Conservation (phyloP, 805 yeast species). For the Ogataea angusta region DNA sequence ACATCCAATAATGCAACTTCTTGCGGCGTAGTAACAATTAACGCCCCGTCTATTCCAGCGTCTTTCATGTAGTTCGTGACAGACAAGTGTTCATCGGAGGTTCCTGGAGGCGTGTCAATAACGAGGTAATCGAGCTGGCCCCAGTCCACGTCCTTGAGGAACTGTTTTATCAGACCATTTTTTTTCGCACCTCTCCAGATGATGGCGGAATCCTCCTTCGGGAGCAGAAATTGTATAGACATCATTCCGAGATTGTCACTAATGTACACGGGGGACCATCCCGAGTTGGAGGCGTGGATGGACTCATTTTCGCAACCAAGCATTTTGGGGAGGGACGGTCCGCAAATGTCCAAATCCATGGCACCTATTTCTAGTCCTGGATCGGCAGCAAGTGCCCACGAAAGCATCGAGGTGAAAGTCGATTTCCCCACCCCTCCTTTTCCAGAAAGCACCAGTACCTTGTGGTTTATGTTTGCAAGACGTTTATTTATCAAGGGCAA, state of each 20-base stretch:
- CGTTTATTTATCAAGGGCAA: constrained; percentile 70
- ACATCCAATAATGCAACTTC: constrained; percentile 95
- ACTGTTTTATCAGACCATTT: constrained; percentile 88
- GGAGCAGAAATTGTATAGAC: constrained; percentile 94
- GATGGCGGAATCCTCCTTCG: constrained; percentile 87
- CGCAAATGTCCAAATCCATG: constrained; percentile 96
- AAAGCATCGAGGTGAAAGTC: constrained; percentile 91
- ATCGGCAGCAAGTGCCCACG: constrained; percentile 91
- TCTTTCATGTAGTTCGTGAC: constrained; percentile 86
- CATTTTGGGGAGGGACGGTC: constrained; percentile 95
- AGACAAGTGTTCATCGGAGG: constrained; percentile 94
- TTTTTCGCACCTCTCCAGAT: constrained; percentile 99
- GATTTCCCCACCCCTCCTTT: constrained; percentile 98
- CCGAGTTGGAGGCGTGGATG: constrained; percentile 84
- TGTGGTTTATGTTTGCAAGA: constrained; percentile 65
- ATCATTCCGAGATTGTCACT: constrained; percentile 93
- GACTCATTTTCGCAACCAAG: constrained; percentile 85
- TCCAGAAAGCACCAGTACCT: constrained; percentile 73
- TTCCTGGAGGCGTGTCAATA: constrained; percentile 98
- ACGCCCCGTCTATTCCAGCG: constrained; percentile 91
- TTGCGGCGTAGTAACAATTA: constrained; percentile 95
- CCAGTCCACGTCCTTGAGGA: constrained; percentile 94
- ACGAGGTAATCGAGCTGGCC: constrained; percentile 81
- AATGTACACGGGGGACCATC: constrained; percentile 96
- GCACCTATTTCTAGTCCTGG: constrained; percentile 86